These are phyloP conservation scores for Teratosphaeria pseudoeucalypti DNA, from an alignment of 2,329 filamentous ascomycete species.

Conservation along the genomic window DNA sequence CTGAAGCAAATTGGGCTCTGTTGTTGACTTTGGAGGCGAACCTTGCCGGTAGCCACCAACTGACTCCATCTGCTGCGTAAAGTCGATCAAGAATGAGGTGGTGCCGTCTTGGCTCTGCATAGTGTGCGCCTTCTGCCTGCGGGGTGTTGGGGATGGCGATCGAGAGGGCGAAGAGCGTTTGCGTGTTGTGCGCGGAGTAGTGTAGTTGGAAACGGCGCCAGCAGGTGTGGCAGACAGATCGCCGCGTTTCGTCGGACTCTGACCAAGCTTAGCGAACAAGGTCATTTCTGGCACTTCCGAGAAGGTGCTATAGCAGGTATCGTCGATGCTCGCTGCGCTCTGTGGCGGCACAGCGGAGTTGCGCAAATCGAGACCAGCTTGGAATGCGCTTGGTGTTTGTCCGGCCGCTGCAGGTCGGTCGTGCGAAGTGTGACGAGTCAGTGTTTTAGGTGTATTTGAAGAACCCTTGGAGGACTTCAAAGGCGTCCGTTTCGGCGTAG, in stretches of 20 bases:
- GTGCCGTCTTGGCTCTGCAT: constrained; percentile 50
- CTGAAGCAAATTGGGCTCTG: constrained; percentile 39
- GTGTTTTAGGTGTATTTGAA: constrained; percentile 13
- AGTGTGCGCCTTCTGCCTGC: constrained; percentile 31
- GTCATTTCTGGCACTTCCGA: constrained; percentile 85
- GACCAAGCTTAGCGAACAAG: constrained; percentile 61
- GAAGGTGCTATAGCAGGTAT: constrained; percentile 75
- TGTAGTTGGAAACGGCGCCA: constrained; percentile 14
- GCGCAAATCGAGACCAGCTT: constrained; percentile 17
- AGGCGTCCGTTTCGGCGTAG: constrained; percentile 20
- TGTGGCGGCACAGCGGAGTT: constrained; percentile 9
- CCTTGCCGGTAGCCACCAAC: constrained; percentile 37
- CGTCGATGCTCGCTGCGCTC: constrained; percentile 42
- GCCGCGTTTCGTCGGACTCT: constrained; percentile 34
- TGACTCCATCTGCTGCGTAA: constrained; percentile 65
- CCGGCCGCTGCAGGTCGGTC: constrained; percentile 8
- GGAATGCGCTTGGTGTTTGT: constrained; percentile 10
- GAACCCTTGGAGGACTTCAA: constrained; percentile 12
- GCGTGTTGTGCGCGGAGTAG: constrained; percentile 42
- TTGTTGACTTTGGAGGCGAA: constrained; percentile 42
- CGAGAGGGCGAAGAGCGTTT: constrained; percentile 32
- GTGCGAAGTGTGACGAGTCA: constrained; percentile 12
- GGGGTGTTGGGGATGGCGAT: constrained; percentile 44
- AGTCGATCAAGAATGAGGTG: constrained; percentile 74
- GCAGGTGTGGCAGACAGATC: constrained; percentile 15